phyloP scores from a whole-genome alignment of 345 rosid genomes.

The Acer negundo region DNA sequence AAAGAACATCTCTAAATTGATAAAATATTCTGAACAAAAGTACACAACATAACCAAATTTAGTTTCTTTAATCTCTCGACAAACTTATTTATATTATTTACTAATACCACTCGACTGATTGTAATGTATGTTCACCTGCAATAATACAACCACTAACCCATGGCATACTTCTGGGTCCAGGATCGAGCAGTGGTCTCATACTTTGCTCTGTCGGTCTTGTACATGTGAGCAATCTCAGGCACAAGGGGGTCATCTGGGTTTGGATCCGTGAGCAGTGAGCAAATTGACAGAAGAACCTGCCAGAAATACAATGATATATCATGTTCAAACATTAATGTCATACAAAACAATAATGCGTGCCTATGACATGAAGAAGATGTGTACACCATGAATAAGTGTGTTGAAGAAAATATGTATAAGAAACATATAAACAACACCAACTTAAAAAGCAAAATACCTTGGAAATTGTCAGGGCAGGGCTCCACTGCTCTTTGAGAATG shows the following conservation, averaged over 20 bases:
- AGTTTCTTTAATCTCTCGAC: constrained; percentile 24
- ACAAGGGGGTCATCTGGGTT: constrained; percentile 77
- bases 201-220: constrained; percentile 67
- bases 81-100: constrained; percentile 33
- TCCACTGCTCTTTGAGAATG: constrained; percentile 79
- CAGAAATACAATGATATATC: background rate
- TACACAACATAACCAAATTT: background rate
- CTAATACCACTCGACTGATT: background rate
- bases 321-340: background rate
- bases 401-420: background rate
- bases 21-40: background rate
- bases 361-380: too few relatives aligned
- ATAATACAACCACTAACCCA: constrained; percentile 36
- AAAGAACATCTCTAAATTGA: background rate
- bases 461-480: constrained; percentile 71
- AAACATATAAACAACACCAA: background rate
- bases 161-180: constrained; percentile 77
- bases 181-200: constrained; percentile 65
- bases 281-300: constrained; percentile 72
- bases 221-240: constrained; percentile 69
- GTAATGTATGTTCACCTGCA: background rate
- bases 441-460: constrained; percentile 38
- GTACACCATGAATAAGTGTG: background rate
- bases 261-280: constrained; percentile 70
- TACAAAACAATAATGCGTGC: background rate